A percentile compares a stretch with the other conserved stretches of the same genome.
Conservation (phyloP, 1,284 basidiomycete species). For the Cutaneotrichosporon sp. region DNA sequence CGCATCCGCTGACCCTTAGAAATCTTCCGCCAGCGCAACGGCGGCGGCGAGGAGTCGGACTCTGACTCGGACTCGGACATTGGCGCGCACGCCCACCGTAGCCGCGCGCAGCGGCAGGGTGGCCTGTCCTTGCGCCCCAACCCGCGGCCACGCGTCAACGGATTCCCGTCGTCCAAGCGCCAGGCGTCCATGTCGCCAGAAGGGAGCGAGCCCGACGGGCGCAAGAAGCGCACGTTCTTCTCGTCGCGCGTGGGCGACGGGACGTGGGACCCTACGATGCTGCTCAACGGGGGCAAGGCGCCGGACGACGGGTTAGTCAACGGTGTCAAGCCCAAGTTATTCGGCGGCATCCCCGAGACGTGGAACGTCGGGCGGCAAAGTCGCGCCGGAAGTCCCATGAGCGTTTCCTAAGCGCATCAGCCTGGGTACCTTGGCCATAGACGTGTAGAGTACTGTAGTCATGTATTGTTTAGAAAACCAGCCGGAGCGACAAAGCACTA, state of each 20-base stretch:
- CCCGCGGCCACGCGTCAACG: constrained; percentile 24
- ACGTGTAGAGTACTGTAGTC: constrained; percentile 8
- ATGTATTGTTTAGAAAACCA: constrained; percentile 2
- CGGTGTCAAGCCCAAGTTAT: constrained; percentile 29
- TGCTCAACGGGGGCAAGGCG: constrained; percentile 17
- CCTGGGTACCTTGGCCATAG: background rate
- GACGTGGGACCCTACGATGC: constrained; percentile 23
- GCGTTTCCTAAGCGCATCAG: constrained; percentile 8
- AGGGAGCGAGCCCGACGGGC: constrained; percentile 20
- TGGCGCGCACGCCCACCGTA: constrained; percentile 27
- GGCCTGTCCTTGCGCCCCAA: constrained; percentile 26
- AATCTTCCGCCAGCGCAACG: constrained; percentile 27
- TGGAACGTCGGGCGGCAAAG: constrained; percentile 28
- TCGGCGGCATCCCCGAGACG: constrained; percentile 28
- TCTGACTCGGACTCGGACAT: constrained; percentile 33
- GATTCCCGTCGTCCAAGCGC: constrained; percentile 26
- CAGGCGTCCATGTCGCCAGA: constrained; percentile 21
- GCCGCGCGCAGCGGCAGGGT: constrained; percentile 32
- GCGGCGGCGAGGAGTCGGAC: constrained; percentile 26
- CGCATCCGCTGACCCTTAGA: constrained; percentile 20
- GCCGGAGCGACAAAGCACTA: too few relatives aligned
- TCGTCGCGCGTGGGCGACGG: constrained; percentile 22
- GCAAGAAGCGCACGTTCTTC: constrained; percentile 31
- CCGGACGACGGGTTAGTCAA: constrained; percentile 22
- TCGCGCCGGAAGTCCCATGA: constrained; percentile 33